Evolutionary conservation across 768 basidiomycete genomes (phyloP).

Genomic region (Nidularia sp.): DNA sequence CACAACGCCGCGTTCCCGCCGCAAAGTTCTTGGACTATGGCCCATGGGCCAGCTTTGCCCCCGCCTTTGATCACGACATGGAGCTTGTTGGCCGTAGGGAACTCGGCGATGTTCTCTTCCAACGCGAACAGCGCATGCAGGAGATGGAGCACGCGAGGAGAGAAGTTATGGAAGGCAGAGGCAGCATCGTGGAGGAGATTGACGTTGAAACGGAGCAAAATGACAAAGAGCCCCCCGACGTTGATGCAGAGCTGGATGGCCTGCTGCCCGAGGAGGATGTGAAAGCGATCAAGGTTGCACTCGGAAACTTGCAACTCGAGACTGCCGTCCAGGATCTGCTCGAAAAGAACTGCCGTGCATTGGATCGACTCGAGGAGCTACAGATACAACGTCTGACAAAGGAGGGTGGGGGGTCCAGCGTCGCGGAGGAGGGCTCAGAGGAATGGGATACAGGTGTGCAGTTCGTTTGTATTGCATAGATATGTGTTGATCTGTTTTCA

Average conservation of each 20-base stretch:
- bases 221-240: conserved; percentile 2
- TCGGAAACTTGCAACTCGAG: conserved; percentile 64
- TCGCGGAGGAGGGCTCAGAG: conserved; percentile 66
- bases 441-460: conserved; percentile 79
- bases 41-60: conserved; percentile 70
- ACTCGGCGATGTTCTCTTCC: conserved; percentile 57
- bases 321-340: conserved; percentile 66
- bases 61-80: conserved; percentile 75
- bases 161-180: conserved; percentile 20
- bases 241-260: conserved; percentile 36
- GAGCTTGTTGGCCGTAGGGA: conserved; percentile 59
- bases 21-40: conserved; percentile 81
- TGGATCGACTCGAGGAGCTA: conserved; percentile 60
- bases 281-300: conserved; percentile 51
- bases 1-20: conserved; percentile 52
- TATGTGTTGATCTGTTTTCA: conserved; percentile 9
- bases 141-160: conserved; percentile 19
- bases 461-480: conserved; percentile 4
- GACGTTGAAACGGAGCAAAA: conserved; percentile 10
- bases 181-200: conserved; percentile 19
- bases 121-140: conserved; percentile 39
- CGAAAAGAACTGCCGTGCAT: conserved; percentile 58
- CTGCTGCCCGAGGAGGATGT: conserved; percentile 56
- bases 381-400: conserved; percentile 53
- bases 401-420: conserved; percentile 36